Evolutionary conservation across 1,284 basidiomycete genomes (phyloP).

Genomic region (Inonotus obliquus): DNA sequence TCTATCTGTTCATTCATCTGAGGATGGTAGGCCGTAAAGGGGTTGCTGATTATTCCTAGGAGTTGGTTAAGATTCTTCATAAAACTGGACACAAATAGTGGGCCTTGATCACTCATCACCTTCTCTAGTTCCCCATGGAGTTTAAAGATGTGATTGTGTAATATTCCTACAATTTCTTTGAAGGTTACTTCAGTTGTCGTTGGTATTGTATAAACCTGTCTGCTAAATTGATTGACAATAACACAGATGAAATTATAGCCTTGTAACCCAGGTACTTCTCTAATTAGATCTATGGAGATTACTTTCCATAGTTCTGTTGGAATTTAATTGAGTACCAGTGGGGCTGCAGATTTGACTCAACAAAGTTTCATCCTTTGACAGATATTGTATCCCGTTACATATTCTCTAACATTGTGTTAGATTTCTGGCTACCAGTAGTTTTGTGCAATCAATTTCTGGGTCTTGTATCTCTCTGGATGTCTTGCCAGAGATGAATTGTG

Average conservation of each 20-base stretch:
- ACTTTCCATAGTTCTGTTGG: no score
- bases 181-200: neutral
- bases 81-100: neutral
- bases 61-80: neutral
- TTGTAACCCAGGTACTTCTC: slow-evolving; percentile 18
- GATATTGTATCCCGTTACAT: no score
- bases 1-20: slow-evolving; percentile 20
- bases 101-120: neutral
- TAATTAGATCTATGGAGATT: slow-evolving; percentile 3
- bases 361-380: no score
- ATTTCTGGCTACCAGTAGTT: no score
- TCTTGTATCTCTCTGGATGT: no score
- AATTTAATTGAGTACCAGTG: no score
- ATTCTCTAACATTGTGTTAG: no score
- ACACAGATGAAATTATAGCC: slow-evolving; percentile 35
- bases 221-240: slow-evolving; percentile 30
- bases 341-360: no score
- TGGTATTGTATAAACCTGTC: neutral
- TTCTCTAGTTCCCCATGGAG: neutral
- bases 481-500: no score
- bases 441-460: no score
- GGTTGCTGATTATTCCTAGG: neutral
- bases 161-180: neutral
- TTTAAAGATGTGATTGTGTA: neutral
- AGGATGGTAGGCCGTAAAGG: slow-evolving; percentile 29